Percentiles rank a stretch among this genome's conserved stretches.
Evolutionary conservation across 1,284 basidiomycete genomes (phyloP).

Genomic region (Melampsora medusae): DNA sequence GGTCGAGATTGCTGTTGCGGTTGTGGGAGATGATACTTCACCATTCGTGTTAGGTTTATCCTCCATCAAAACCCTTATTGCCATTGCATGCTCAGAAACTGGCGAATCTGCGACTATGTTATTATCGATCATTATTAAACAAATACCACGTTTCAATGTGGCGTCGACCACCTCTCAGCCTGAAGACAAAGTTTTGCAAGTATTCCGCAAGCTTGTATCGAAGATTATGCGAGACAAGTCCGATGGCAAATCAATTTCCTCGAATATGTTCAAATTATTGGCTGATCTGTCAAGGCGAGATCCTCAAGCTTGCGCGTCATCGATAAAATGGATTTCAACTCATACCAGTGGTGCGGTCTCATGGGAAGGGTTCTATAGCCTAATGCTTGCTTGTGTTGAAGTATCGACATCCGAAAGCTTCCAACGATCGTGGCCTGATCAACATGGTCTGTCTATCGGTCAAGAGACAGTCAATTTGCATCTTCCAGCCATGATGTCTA

Average conservation of each 20-base stretch:
- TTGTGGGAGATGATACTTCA: not conserved
- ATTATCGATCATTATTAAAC: not conserved
- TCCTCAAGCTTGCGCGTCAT: not conserved
- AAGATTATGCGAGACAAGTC: not conserved
- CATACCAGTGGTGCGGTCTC: not conserved
- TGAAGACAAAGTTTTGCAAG: not conserved
- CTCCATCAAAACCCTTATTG: not conserved
- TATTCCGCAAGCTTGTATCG: not conserved
- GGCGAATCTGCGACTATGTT: not conserved
- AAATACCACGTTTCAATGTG: not conserved
- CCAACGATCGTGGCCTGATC: not conserved
- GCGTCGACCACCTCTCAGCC: not conserved
- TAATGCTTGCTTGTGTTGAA: conserved; percentile 37
- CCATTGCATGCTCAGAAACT: not conserved
- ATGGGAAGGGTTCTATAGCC: conserved; percentile 34
- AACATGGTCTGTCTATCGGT: not conserved
- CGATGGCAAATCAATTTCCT: not conserved
- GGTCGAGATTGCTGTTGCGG: not conserved
- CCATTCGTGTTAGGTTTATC: not conserved
- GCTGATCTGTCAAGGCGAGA: not conserved
- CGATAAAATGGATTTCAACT: conserved; percentile 7
- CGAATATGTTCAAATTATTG: not conserved
- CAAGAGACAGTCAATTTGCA: not conserved
- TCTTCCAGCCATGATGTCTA: not conserved
- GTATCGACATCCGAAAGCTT: conserved; percentile 1